Evolutionary conservation across 768 basidiomycete species (phyloP).

Genomic region (Glaciozyma martinii): DNA sequence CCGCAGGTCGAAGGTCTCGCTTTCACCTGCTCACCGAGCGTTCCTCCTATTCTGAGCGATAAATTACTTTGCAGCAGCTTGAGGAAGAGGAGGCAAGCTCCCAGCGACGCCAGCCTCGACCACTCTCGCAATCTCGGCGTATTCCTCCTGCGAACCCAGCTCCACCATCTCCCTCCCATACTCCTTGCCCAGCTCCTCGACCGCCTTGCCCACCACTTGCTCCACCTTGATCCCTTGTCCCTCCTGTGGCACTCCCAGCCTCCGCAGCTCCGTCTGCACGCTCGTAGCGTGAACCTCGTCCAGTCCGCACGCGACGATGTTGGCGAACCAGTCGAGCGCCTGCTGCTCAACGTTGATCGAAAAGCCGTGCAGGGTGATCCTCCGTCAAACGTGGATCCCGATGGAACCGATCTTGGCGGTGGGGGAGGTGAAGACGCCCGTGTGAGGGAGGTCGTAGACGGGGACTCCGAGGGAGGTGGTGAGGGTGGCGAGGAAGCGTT

Average conservation of each 20-base stretch:
- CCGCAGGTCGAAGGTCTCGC: too few species aligned
- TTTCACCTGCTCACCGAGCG: too few species aligned
- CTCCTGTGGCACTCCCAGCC: conserved; percentile 3
- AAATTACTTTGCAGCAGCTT: too few species aligned
- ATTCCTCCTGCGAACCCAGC: too few species aligned
- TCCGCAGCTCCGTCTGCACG: conserved; percentile 13
- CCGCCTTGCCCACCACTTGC: not conserved
- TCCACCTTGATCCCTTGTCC: too few species aligned
- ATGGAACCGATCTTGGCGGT: conserved; percentile 85
- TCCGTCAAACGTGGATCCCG: conserved; percentile 89
- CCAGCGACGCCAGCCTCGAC: too few species aligned
- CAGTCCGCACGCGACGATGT: conserved; percentile 84
- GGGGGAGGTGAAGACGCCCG: conserved; percentile 78
- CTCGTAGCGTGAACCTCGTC: conserved; percentile 50
- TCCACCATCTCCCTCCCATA: too few species aligned
- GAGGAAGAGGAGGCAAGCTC: too few species aligned
- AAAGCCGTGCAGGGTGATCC: conserved; percentile 91
- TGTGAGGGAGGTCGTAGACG: conserved; percentile 44
- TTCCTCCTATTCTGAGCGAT: too few species aligned
- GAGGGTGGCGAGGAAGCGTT: conserved; percentile 59
- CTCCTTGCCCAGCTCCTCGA: too few species aligned
- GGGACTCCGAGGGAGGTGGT: conserved; percentile 39
- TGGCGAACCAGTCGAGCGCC: conserved; percentile 74
- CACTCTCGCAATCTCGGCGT: too few species aligned
- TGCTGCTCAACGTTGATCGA: conserved; percentile 79